phyloP scores from a whole-genome alignment of 192 early-diverging fungal genomes.

The Umbelopsis ramanniana region DNA sequence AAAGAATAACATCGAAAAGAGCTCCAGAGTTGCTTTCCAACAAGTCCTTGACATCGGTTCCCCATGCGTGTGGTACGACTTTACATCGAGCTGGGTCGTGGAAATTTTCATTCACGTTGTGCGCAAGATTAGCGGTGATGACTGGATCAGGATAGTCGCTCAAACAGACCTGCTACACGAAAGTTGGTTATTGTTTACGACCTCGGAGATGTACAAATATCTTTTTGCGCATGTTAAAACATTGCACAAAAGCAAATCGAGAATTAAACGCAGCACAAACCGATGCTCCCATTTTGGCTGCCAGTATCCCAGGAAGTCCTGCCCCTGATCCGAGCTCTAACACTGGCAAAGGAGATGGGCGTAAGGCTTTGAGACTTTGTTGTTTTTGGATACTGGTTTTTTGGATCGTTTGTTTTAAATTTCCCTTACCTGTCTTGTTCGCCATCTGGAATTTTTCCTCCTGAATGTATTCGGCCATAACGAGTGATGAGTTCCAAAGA shows the following conservation, averaged over 20 bases:
- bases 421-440: background rate
- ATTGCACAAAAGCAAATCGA: background rate
- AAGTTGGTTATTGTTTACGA: background rate
- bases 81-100: background rate
- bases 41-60: background rate
- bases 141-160: conserved; percentile 15
- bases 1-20: conserved; percentile 5
- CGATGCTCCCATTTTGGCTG: conserved; percentile 6
- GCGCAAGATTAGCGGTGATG: background rate
- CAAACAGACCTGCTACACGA: background rate
- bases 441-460: background rate
- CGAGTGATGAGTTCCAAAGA: conserved; percentile 4
- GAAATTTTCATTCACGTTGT: background rate
- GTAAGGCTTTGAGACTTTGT: too few relatives aligned
- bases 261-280: background rate
- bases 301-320: conserved; percentile 6
- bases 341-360: background rate
- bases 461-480: conserved; percentile 12
- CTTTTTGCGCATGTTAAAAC: background rate
- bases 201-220: too few relatives aligned
- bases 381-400: background rate
- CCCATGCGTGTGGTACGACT: conserved; percentile 4
- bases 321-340: conserved; percentile 1
- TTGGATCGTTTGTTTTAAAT: background rate
- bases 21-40: background rate